Evolutionary conservation across 73 alveolate genomes (phyloP).

Genomic region (Paramecium pentaurelia): DNA sequence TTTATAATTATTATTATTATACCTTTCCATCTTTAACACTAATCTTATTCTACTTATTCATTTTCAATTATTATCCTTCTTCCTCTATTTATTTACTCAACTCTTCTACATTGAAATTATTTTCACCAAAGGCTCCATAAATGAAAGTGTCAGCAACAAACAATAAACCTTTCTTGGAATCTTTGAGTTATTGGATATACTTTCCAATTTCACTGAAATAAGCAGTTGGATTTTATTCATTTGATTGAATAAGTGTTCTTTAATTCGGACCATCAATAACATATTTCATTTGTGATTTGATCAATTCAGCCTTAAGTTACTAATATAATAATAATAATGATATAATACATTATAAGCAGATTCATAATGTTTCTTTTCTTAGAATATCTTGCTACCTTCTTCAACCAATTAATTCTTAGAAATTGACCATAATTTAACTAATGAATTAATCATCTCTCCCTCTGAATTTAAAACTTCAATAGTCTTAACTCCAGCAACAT

Average conservation of each 20-base stretch:
- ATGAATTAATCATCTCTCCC: constrained; percentile 27
- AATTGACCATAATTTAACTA: background rate
- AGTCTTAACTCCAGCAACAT: constrained; percentile 95
- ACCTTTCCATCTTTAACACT: constrained; percentile 59
- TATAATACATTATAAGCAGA: background rate
- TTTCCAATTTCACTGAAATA: constrained; percentile 51
- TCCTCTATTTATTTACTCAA: background rate
- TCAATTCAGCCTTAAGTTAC: constrained; percentile 23
- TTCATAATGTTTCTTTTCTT: constrained; percentile 33
- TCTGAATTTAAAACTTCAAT: constrained; percentile 72
- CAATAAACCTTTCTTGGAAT: constrained; percentile 67
- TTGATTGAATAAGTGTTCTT: background rate
- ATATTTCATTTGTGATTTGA: constrained; percentile 15
- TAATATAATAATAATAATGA: background rate
- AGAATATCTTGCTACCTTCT: constrained; percentile 2
- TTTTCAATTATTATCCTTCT: constrained; percentile 47
- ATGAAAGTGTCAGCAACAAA: constrained; percentile 71
- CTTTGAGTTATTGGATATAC: constrained; percentile 64
- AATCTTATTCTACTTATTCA: constrained; percentile 52
- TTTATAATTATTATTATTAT: background rate
- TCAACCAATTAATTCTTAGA: background rate
- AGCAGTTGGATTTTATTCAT: constrained; percentile 21
- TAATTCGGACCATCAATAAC: constrained; percentile 18
- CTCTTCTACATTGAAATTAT: background rate
- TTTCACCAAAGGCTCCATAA: constrained; percentile 73